Conservation (phyloP, 1,139 yeast species). For the Chernovozyma aurita region DNA sequence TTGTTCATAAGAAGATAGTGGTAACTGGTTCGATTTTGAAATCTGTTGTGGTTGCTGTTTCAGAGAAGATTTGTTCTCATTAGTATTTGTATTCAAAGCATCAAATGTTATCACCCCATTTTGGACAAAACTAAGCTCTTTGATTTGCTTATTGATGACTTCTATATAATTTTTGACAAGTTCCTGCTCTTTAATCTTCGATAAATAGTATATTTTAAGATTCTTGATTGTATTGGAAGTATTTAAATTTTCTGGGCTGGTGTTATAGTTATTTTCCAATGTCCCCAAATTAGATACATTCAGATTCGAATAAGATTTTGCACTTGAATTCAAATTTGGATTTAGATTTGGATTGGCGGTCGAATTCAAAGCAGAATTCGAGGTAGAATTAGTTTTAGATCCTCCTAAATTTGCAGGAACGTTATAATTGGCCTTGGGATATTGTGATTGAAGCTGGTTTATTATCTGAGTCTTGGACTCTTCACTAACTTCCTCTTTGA, state of each 20-base stretch:
- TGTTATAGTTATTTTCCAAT: conserved; percentile 3
- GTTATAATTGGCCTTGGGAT: conserved; percentile 3
- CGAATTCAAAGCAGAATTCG: background rate
- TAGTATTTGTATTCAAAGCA: conserved; percentile 26
- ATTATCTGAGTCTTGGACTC: conserved; percentile 5
- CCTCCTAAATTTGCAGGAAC: background rate
- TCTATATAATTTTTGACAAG: conserved; percentile 42
- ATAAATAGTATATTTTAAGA: conserved; percentile 30
- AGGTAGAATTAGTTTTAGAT: background rate
- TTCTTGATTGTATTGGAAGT: conserved; percentile 12
- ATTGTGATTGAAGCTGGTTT: conserved; percentile 7
- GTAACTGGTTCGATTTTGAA: conserved; percentile 6
- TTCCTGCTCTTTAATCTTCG: conserved; percentile 43
- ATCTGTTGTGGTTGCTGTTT: conserved; percentile 5
- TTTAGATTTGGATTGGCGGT: background rate
- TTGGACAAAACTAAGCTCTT: conserved; percentile 42
- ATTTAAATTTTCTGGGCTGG: conserved; percentile 4
- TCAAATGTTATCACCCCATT: conserved; percentile 45
- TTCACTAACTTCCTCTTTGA: conserved; percentile 1
- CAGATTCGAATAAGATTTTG: too few relatives aligned
- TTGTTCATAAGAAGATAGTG: conserved; percentile 22
- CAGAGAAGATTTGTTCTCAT: conserved; percentile 6
- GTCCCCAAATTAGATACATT: too few relatives aligned
- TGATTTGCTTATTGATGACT: conserved; percentile 40
- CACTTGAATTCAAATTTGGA: too few relatives aligned